phyloP scores from a whole-genome alignment of 1,139 yeast species.

The Suhomyces choctaworum region DNA sequence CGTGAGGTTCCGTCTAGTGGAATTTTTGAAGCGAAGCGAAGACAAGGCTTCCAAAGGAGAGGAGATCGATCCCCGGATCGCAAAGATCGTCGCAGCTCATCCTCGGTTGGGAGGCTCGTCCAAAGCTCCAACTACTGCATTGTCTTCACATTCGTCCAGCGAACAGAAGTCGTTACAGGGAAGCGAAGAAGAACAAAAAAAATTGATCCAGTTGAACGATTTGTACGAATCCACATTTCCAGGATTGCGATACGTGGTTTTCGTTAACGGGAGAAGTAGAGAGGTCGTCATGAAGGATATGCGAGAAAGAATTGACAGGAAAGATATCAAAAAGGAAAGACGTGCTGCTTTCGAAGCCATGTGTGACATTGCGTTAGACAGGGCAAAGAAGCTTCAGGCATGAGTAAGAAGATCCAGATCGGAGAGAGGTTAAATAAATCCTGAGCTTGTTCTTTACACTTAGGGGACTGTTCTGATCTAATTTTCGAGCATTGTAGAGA shows the following conservation, averaged over 20 bases:
- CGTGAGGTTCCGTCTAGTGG: constrained; percentile 40
- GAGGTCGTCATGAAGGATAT: constrained; percentile 65
- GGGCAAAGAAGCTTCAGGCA: constrained; percentile 56
- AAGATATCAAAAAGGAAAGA: constrained; percentile 55
- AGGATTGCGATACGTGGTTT: constrained; percentile 85
- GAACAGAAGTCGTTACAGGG: constrained; percentile 69
- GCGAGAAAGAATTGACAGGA: constrained; percentile 57
- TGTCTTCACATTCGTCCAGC: constrained; percentile 63
- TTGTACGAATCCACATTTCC: constrained; percentile 71
- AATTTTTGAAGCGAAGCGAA: constrained; percentile 29
- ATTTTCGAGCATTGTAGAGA: no score
- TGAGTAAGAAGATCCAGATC: no score
- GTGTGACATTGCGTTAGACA: constrained; percentile 86
- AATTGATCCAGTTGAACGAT: constrained; percentile 55
- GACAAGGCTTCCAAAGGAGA: constrained; percentile 17
- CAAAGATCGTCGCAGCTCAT: constrained; percentile 74
- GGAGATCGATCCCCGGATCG: constrained; percentile 31
- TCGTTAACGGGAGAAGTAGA: constrained; percentile 80
- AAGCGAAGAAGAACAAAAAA: constrained; percentile 44
- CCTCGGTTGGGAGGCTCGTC: constrained; percentile 78
- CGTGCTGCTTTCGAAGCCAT: constrained; percentile 73
- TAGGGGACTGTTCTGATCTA: no score
- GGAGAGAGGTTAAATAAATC: no score
- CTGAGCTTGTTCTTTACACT: no score
- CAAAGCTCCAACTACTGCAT: constrained; percentile 31